Evolutionary conservation across 2,329 filamentous ascomycete species (phyloP).

Genomic region (Diaporthe citrichinensis): DNA sequence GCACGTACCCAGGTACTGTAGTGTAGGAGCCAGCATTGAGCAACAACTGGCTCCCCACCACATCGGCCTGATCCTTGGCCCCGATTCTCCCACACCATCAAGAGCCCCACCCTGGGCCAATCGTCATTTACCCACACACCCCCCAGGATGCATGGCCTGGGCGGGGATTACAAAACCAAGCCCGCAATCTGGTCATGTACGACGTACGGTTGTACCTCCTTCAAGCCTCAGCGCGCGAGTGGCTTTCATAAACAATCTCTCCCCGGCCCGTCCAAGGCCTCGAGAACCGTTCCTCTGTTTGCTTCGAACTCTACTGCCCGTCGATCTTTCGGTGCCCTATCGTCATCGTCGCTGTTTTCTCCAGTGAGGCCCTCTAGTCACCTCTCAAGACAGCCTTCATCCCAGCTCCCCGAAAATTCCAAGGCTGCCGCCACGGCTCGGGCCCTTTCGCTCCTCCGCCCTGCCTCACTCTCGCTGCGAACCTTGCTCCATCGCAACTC

Average conservation of each 20-base stretch:
- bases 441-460: conserved; percentile 17
- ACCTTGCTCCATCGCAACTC: not conserved
- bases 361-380: conserved; percentile 32
- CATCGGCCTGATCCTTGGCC: conserved; percentile 32
- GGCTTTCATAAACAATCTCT: conserved; percentile 35
- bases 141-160: conserved; percentile 38
- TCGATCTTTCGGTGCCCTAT: conserved; percentile 27
- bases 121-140: conserved; percentile 41
- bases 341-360: conserved; percentile 12
- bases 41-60: conserved; percentile 29
- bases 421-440: conserved; percentile 31
- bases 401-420: conserved; percentile 30
- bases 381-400: conserved; percentile 30
- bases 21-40: conserved; percentile 22
- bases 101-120: conserved; percentile 36
- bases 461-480: conserved; percentile 8
- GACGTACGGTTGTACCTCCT: conserved; percentile 24
- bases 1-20: not conserved
- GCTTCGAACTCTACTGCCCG: conserved; percentile 24
- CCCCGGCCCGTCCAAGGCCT: conserved; percentile 33
- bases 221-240: conserved; percentile 34
- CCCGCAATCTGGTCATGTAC: conserved; percentile 37
- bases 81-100: conserved; percentile 36
- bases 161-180: conserved; percentile 36
- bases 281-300: conserved; percentile 35